phyloP scores from a whole-genome alignment of 2,329 filamentous ascomycete species.

The Xylogone sp. region DNA sequence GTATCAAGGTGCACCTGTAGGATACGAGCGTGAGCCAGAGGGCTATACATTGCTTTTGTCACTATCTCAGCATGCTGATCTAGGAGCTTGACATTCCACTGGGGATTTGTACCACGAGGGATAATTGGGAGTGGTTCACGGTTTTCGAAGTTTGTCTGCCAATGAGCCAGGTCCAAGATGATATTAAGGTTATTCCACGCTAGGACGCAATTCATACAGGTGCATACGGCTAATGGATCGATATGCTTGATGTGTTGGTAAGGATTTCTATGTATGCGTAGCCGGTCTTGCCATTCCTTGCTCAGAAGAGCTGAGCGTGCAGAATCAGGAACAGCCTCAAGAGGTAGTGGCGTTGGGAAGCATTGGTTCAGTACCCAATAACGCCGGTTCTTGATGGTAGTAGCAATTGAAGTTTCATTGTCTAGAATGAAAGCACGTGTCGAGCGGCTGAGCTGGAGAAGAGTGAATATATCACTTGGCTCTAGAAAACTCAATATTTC shows the following conservation, averaged over 20 bases:
- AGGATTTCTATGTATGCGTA: conserved; percentile 43
- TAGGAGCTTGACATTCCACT: conserved; percentile 47
- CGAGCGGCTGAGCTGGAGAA: conserved; percentile 38
- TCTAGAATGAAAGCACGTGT: conserved; percentile 39
- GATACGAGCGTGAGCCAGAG: conserved; percentile 46
- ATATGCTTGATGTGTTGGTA: conserved; percentile 49
- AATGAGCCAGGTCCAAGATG: conserved; percentile 52
- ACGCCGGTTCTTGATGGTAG: conserved; percentile 39
- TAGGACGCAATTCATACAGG: conserved; percentile 52
- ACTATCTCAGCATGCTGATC: conserved; percentile 40
- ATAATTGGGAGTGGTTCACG: conserved; percentile 50
- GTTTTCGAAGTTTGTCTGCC: conserved; percentile 47
- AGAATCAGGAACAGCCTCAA: conserved; percentile 34
- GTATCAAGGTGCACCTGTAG: conserved; percentile 45
- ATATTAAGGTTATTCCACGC: conserved; percentile 54
- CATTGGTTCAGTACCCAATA: conserved; percentile 48
- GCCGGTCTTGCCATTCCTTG: conserved; percentile 36
- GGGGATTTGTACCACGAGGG: conserved; percentile 39
- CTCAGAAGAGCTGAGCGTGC: conserved; percentile 35
- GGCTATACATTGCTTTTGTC: conserved; percentile 39
- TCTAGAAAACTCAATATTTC: conserved; percentile 41
- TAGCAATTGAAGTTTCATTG: conserved; percentile 40
- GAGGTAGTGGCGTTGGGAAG: conserved; percentile 45
- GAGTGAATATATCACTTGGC: conserved; percentile 47
- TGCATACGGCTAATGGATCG: conserved; percentile 46